Conservation (phyloP, 768 basidiomycete species). For the Mycena rosella region DNA sequence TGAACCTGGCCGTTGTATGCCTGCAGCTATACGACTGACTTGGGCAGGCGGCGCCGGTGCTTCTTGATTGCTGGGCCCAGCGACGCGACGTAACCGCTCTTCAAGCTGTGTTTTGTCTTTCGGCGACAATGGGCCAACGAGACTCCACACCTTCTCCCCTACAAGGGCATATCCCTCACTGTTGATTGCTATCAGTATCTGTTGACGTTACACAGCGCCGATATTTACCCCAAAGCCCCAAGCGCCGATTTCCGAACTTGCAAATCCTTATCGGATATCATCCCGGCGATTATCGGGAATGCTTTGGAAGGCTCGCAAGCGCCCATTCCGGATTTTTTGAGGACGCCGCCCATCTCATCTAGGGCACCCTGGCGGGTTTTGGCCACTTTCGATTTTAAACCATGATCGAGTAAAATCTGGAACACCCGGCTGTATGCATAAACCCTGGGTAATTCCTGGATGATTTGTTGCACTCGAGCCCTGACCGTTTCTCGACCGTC, state of each 20-base stretch:
- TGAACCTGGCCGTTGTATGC: slow-evolving; percentile 62
- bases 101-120: slow-evolving; percentile 96
- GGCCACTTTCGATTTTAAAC: slow-evolving; percentile 90
- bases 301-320: slow-evolving; percentile 87
- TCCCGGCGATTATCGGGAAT: slow-evolving; percentile 79
- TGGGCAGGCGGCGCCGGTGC: slow-evolving; percentile 59
- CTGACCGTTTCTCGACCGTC: slow-evolving; percentile 91
- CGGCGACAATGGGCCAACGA: slow-evolving; percentile 79
- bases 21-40: slow-evolving; percentile 66
- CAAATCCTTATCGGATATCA: slow-evolving; percentile 92
- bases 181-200: slow-evolving; percentile 32
- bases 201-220: slow-evolving; percentile 14
- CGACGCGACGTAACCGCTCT: slow-evolving; percentile 87
- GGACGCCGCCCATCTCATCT: slow-evolving; percentile 82
- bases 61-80: slow-evolving; percentile 69
- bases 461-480: slow-evolving; percentile 82
- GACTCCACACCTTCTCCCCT: slow-evolving; percentile 88
- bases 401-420: slow-evolving; percentile 88
- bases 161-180: slow-evolving; percentile 87
- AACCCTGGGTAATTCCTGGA: slow-evolving; percentile 88
- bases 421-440: slow-evolving; percentile 96
- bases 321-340: slow-evolving; percentile 86
- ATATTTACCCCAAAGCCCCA: slow-evolving; percentile 79
- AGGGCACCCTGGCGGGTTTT: slow-evolving; percentile 91
- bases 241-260: slow-evolving; percentile 91